Base-by-base conservation (phyloP, 306 rosid species). In the Rosa persica region DNA sequence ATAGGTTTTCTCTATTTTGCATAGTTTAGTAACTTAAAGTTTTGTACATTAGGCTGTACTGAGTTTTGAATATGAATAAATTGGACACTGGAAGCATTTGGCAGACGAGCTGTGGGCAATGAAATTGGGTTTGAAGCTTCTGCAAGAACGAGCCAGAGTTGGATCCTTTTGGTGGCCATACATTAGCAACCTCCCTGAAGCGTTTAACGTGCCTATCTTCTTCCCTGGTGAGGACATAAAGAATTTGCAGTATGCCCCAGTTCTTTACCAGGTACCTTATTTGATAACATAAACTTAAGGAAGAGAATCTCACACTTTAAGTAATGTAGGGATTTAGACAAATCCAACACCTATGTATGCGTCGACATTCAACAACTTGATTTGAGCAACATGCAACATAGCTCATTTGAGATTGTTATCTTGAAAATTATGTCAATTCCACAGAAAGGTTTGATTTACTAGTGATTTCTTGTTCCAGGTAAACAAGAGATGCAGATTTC, bases 81-180 rank as follows among this genome's bases (percentile, higher is more conserved):
- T 85, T 90, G 90, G 89, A 92, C 87, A 89, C 88, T 92, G 92
- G 92, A 89, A 90, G 95, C 93, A 79, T 91, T 90, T 95, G 93
- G 87, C 98, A 92, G 98, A 87, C 89, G 98, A 95, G 89, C 92
- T 95, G 46, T 95, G 98, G 98, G 90, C 97, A 64, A 91, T 95
- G 93, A 95, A 90, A 76, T 81, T 95, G 89, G 98, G 98, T 86
- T 78, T 95, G 89, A 95, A 89, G 93, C 97, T 95, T 80, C 96
- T 95, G 39, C 94, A 89, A 84, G 98, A 95, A 79, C 84, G 98
- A 84, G 98, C 98, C 0, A 92, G 86, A 83, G 86, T 86, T 83
- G 98, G 93, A 82, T 95, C 98, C 22, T 95, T 89, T 74, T 95
- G 98, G 98, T 92, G 97, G 96, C 93, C 98, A 30, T 95, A 95